Conservation (phyloP, 2,329 filamentous ascomycete genomes). For the Mycosphaerelloides madeirae region DNA sequence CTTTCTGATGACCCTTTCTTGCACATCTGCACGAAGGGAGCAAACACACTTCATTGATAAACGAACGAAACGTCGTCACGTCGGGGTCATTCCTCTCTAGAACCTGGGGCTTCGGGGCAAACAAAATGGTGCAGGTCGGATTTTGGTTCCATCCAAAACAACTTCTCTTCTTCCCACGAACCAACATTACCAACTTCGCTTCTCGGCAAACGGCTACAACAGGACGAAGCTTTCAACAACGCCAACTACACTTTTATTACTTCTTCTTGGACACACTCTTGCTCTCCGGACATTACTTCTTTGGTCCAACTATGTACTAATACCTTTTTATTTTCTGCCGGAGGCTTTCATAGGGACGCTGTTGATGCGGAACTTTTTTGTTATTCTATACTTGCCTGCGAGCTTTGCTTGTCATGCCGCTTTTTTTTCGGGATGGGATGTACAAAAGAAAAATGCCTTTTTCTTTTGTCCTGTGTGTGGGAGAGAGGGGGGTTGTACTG, state of each 20-base stretch:
- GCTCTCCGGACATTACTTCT: background rate
- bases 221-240: background rate
- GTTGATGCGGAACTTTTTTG: no score
- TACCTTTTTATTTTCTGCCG: background rate
- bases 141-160: no score
- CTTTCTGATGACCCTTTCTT: background rate
- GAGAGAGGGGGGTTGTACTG: no score
- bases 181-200: background rate
- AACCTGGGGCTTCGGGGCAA: background rate
- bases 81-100: slow-evolving; percentile 1
- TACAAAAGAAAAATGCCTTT: no score
- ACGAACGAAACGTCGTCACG: slow-evolving; percentile 1
- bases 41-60: background rate
- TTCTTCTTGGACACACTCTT: background rate
- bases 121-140: slow-evolving; percentile 1
- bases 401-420: no score
- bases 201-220: background rate
- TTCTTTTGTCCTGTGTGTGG: no score
- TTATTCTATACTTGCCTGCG: no score
- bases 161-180: no score
- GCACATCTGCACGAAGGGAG: background rate
- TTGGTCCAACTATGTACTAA: background rate
- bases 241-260: background rate
- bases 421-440: no score
- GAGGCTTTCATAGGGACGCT: background rate